A percentile compares a stretch with the other conserved stretches of the same genome.
Conservation (phyloP, 805 yeast genomes). For the Ogataea pignaliae region DNA sequence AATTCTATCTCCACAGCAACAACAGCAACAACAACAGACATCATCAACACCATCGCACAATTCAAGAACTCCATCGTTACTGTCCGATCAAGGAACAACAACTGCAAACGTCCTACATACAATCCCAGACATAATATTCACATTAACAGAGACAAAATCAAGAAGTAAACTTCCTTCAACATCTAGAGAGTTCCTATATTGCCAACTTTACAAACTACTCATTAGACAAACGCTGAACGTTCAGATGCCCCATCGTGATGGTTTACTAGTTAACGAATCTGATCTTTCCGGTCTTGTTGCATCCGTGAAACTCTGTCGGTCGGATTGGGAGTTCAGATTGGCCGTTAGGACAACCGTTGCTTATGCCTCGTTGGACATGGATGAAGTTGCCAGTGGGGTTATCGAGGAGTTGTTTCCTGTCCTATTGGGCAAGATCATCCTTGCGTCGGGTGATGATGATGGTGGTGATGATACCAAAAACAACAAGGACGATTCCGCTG, state of each 20-base stretch:
- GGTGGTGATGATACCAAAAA: slow-evolving; percentile 3
- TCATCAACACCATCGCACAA: neutral
- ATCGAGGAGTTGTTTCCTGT: slow-evolving; percentile 28
- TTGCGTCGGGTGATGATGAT: neutral
- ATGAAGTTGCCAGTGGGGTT: slow-evolving; percentile 40
- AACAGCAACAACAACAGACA: too few species aligned
- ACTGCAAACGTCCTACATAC: neutral
- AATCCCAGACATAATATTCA: slow-evolving; percentile 41
- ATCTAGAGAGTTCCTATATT: slow-evolving; percentile 45
- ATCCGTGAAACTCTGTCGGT: slow-evolving; percentile 24
- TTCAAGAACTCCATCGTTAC: neutral
- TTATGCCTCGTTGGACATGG: slow-evolving; percentile 44
- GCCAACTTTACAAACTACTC: slow-evolving; percentile 45
- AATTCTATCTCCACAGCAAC: slow-evolving; percentile 7
- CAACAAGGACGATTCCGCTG: slow-evolving; percentile 7
- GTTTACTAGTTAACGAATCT: slow-evolving; percentile 29
- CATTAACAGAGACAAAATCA: slow-evolving; percentile 34
- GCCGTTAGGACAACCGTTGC: slow-evolving; percentile 40
- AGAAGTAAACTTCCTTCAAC: slow-evolving; percentile 42
- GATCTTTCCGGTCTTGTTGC: slow-evolving; percentile 35
- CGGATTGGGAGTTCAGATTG: slow-evolving; percentile 33
- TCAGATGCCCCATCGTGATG: slow-evolving; percentile 24
- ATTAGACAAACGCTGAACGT: slow-evolving; percentile 27
- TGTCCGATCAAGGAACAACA: neutral
- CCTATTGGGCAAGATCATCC: slow-evolving; percentile 17